Evolutionary conservation across 2,329 filamentous ascomycete species (phyloP), one percentile per base, ranked within the genome.

Genomic region (Akanthomyces muscarius): DNA sequence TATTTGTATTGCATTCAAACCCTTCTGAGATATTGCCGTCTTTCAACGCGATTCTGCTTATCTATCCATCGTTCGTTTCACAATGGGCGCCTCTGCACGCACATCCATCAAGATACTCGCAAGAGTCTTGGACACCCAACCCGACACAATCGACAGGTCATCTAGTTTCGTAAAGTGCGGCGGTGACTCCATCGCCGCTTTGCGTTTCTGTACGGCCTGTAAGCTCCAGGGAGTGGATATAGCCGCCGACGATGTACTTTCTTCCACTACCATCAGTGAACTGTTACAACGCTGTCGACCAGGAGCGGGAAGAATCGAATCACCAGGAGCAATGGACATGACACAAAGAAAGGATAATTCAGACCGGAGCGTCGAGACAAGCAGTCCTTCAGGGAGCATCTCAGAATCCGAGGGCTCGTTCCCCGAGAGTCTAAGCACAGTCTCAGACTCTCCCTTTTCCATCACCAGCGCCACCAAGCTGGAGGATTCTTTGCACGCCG

Each of bases 21-120:
- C n/a, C 28, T 28, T 50, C 47, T 50, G 47, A 30, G 13, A 50
- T 30, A 50, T 50, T 28, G n/a, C 47, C 47, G 23, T 50, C 47
- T 50, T 50, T 50, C 25, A 23, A 50, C n/a, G 21, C 47, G 23
- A 28, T 50, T 50, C 47, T 50, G 47, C 23, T 3, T 28, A 50
- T 50, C n/a, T 50, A 50, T 50, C 47, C 47, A 50, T 50, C 47
- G 47, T 50, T 50, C 47, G 47, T 50, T 50, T 50, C 47, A 50
- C n/a, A 50, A 50, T 50, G 47, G 47, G 47, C 47, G 47, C 47
- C 47, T 50, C 47, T 23, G 47, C 47, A 50, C 47, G 47, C 47
- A 28, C 47, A 50, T 50, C 47, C 47, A 50, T 50, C 47, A 50
- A 50, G 47, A 50, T 50, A 50, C 47, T 50, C 47, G 47, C 47